Evolutionary conservation across 192 early-diverging fungal genomes (phyloP).

Genomic region (Rhizophagus sp.): DNA sequence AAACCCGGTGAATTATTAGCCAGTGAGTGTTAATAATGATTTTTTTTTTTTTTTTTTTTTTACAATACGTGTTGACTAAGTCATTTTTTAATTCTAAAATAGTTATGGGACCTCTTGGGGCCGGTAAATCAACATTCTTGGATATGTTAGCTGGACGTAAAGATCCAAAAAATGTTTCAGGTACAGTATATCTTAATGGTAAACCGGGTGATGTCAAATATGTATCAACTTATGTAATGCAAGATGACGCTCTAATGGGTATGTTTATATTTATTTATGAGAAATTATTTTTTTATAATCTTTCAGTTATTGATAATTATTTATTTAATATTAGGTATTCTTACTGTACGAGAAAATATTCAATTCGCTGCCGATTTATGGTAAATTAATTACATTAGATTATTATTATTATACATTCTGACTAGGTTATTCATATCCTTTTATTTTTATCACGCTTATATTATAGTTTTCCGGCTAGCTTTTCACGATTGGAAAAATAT

Average conservation of each 20-base stretch:
- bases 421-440: not conserved
- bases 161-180: slow-evolving; percentile 54
- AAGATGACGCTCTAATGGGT: slow-evolving; percentile 30
- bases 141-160: slow-evolving; percentile 76
- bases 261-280: not conserved
- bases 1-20: slow-evolving; percentile 24
- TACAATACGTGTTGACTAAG: not conserved
- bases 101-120: slow-evolving; percentile 91
- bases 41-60: too few relatives aligned
- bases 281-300: not conserved
- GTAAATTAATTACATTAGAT: slow-evolving; percentile 34
- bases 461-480: slow-evolving; percentile 56
- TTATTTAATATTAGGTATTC: slow-evolving; percentile 2
- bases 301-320: not conserved
- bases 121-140: slow-evolving; percentile 89
- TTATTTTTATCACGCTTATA: slow-evolving; percentile 62
- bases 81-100: not conserved
- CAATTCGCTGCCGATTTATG: slow-evolving; percentile 77
- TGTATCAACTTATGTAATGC: slow-evolving; percentile 29
- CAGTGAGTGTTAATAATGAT: slow-evolving; percentile 4
- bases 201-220: slow-evolving; percentile 30
- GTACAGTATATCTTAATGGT: slow-evolving; percentile 55
- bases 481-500: slow-evolving; percentile 49
- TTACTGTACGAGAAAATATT: slow-evolving; percentile 77
- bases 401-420: too few relatives aligned